Conservation (phyloP, 257 asterid species). For the Dorcoceras hygrometricum region DNA sequence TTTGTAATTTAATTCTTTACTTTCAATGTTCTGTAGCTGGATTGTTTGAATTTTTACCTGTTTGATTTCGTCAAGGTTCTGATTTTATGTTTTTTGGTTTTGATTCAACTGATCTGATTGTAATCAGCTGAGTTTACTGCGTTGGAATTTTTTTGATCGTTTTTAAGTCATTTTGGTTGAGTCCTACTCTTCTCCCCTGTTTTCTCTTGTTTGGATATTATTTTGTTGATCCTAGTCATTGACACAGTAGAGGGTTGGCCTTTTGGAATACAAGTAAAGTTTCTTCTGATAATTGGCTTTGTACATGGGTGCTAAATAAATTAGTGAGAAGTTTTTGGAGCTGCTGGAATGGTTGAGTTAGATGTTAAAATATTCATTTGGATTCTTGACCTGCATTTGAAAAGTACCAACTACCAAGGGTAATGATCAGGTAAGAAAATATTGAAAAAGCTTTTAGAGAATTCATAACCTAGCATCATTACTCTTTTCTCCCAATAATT, state of each 20-base stretch:
- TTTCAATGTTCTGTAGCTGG: constrained; percentile 15
- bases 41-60: constrained; percentile 7
- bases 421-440: too few species aligned
- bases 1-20: constrained; percentile 10
- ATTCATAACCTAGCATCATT: too few species aligned
- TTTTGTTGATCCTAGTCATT: constrained; percentile 10
- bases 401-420: background rate
- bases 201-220: constrained; percentile 13
- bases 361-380: background rate
- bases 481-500: too few species aligned
- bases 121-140: constrained; percentile 22
- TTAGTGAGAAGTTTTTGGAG: constrained; percentile 1
- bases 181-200: background rate
- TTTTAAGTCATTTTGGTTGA: constrained; percentile 2
- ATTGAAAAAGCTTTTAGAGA: too few species aligned
- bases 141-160: constrained; percentile 21
- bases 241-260: constrained; percentile 18
- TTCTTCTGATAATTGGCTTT: constrained; percentile 5
- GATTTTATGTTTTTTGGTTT: background rate
- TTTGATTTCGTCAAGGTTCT: constrained; percentile 14
- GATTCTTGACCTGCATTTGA: background rate
- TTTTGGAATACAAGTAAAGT: background rate
- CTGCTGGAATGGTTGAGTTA: background rate
- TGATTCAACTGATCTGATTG: constrained; percentile 20
- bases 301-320: background rate